Conservation (phyloP, 1,284 basidiomycete species). For the Ustilago nuda region DNA sequence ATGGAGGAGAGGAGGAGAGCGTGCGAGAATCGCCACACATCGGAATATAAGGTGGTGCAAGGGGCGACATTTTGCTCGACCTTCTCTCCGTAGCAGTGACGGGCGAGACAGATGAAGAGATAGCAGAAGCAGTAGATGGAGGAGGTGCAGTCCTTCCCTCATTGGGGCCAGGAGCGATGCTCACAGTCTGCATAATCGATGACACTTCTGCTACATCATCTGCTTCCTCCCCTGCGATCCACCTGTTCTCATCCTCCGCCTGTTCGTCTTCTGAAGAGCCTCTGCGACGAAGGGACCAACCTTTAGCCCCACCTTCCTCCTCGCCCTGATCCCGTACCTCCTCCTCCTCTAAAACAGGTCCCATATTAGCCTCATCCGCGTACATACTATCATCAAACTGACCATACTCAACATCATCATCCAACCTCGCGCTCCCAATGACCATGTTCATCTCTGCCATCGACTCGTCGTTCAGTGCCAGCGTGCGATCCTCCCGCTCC, state of each 20-base stretch:
- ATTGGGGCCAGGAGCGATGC: slow-evolving; percentile 11
- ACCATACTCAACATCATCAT: slow-evolving; percentile 34
- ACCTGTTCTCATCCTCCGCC: slow-evolving; percentile 9
- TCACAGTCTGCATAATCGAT: slow-evolving; percentile 42
- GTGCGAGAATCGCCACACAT: slow-evolving; percentile 35
- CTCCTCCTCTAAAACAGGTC: slow-evolving; percentile 13
- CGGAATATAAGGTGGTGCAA: slow-evolving; percentile 16
- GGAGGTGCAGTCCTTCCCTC: slow-evolving; percentile 17
- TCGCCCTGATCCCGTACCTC: neutral
- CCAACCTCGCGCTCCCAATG: slow-evolving; percentile 53
- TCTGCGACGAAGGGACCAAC: slow-evolving; percentile 37
- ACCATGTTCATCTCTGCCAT: slow-evolving; percentile 63
- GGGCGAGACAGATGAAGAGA: slow-evolving; percentile 19
- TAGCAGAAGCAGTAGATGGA: slow-evolving; percentile 14
- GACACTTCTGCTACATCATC: slow-evolving; percentile 49
- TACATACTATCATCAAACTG: slow-evolving; percentile 41
- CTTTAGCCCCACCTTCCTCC: neutral
- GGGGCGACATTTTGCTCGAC: neutral
- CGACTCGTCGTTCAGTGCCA: slow-evolving; percentile 61
- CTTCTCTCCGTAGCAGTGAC: neutral
- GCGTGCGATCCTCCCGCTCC: slow-evolving; percentile 38
- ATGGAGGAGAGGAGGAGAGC: neutral
- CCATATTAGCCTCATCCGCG: slow-evolving; percentile 16
- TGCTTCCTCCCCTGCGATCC: slow-evolving; percentile 23
- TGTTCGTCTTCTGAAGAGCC: slow-evolving; percentile 14